phyloP scores from a whole-genome alignment of 176 grass and related monocot genomes.

The Zoysia pacifica region DNA sequence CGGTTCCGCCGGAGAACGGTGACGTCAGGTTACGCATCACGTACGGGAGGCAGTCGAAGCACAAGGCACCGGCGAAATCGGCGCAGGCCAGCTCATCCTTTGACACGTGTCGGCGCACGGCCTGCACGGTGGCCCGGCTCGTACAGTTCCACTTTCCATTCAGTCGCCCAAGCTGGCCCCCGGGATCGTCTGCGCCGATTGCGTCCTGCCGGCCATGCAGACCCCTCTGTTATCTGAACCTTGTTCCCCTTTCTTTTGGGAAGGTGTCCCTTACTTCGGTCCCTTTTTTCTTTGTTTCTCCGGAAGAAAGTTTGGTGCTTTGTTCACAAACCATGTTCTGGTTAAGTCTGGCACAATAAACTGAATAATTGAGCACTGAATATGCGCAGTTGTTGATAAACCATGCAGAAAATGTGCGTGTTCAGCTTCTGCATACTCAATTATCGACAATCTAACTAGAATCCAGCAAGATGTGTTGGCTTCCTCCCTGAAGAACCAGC shows the following conservation, averaged over 20 bases:
- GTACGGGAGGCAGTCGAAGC: not conserved
- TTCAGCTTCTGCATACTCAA: too few species aligned
- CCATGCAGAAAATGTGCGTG: not conserved
- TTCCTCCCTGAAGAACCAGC: too few species aligned
- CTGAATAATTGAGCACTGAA: too few species aligned
- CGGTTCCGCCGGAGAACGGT: not conserved
- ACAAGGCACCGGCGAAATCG: constrained; percentile 43
- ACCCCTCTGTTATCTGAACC: not conserved
- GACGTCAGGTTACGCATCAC: constrained; percentile 37
- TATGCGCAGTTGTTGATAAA: too few species aligned
- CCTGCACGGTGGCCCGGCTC: not conserved
- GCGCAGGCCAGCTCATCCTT: constrained; percentile 51
- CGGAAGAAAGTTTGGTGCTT: not conserved
- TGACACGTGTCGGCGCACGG: constrained; percentile 56
- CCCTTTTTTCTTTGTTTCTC: not conserved
- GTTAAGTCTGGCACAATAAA: too few species aligned
- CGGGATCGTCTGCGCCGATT: constrained; percentile 23
- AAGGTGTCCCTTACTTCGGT: too few species aligned
- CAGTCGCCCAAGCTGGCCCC: constrained; percentile 20
- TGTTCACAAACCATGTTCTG: too few species aligned
- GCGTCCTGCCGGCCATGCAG: constrained; percentile 23
- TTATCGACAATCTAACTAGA: too few species aligned
- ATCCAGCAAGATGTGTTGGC: too few species aligned
- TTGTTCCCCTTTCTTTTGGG: constrained; percentile 4
- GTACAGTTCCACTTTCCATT: constrained; percentile 1